Evolutionary conservation across 441 rosid genomes (phyloP).

Genomic region (Isatis lusitanica): DNA sequence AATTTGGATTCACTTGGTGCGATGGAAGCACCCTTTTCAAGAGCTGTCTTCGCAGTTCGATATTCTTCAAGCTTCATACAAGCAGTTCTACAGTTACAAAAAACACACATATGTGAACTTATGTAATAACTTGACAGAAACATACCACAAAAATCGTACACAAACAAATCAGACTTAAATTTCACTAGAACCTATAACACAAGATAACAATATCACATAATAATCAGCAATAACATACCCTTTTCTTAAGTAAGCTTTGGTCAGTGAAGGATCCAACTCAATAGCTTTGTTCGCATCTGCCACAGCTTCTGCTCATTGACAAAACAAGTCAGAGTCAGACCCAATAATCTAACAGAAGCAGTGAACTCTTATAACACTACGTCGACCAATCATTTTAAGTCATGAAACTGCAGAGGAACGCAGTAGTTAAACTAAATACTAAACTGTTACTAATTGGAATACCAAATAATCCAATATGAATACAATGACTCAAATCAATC

Average conservation of each 20-base stretch:
- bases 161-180: background rate
- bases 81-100: conserved; percentile 54
- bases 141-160: background rate
- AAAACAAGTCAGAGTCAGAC: background rate
- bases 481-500: background rate
- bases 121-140: background rate
- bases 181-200: background rate
- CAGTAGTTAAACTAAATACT: background rate
- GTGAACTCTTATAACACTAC: too few relatives aligned
- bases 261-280: conserved; percentile 61
- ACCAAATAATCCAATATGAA: background rate
- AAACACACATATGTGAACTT: background rate
- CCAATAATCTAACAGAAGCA: too few relatives aligned
- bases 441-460: background rate
- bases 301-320: conserved; percentile 66
- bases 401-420: background rate
- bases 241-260: conserved; percentile 80
- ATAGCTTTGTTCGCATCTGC: conserved; percentile 79
- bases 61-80: conserved; percentile 84
- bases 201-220: background rate
- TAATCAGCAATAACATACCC: conserved; percentile 50
- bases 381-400: too few relatives aligned
- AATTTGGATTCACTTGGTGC: conserved; percentile 57
- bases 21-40: conserved; percentile 62
- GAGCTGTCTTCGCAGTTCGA: conserved; percentile 73